These are phyloP conservation scores for Fusarium circinatum DNA, from an alignment of 2,329 filamentous ascomycete species.

Conservation along the genomic window DNA sequence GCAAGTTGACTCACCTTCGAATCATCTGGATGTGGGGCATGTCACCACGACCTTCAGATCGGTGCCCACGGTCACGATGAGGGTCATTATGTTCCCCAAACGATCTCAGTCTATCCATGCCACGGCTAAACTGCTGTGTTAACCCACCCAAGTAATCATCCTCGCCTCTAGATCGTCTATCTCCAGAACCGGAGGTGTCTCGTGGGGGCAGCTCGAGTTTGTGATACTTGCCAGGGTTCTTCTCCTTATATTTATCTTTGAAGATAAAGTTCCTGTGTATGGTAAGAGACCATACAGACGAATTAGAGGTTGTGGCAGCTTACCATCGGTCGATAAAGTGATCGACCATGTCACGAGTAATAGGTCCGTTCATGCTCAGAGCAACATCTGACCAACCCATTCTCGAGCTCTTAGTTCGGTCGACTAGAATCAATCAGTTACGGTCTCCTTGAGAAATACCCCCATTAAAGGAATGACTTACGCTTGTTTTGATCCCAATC, in stretches of 20 bases:
- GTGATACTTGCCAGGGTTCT: slow-evolving; percentile 62
- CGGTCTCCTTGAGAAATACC: neutral
- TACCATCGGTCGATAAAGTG: slow-evolving; percentile 88
- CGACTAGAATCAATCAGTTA: slow-evolving; percentile 58
- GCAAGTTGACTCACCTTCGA: slow-evolving; percentile 53
- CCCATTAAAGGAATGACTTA: slow-evolving; percentile 30
- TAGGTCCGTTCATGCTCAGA: slow-evolving; percentile 78
- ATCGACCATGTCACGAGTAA: slow-evolving; percentile 76
- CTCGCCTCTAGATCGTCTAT: slow-evolving; percentile 29
- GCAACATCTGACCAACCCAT: slow-evolving; percentile 96
- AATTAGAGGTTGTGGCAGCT: neutral
- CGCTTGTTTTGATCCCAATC: slow-evolving; percentile 87
- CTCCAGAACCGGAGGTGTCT: slow-evolving; percentile 14
- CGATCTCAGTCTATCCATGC: slow-evolving; percentile 53
- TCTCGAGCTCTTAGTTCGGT: slow-evolving; percentile 79
- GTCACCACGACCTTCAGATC: slow-evolving; percentile 28
- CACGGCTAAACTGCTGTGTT: slow-evolving; percentile 55
- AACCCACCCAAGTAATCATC: slow-evolving; percentile 57
- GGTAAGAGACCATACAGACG: neutral
- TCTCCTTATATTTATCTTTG: slow-evolving; percentile 76
- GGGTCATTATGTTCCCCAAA: slow-evolving; percentile 45
- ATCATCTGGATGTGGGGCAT: slow-evolving; percentile 60
- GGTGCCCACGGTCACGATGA: slow-evolving; percentile 6
- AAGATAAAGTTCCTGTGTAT: slow-evolving; percentile 80
- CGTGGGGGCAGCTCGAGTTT: slow-evolving; percentile 26